Percentiles rank a stretch among this genome's conserved stretches.
phyloP scores from a whole-genome alignment of 768 basidiomycete species.

The Leccinellum albellum region DNA sequence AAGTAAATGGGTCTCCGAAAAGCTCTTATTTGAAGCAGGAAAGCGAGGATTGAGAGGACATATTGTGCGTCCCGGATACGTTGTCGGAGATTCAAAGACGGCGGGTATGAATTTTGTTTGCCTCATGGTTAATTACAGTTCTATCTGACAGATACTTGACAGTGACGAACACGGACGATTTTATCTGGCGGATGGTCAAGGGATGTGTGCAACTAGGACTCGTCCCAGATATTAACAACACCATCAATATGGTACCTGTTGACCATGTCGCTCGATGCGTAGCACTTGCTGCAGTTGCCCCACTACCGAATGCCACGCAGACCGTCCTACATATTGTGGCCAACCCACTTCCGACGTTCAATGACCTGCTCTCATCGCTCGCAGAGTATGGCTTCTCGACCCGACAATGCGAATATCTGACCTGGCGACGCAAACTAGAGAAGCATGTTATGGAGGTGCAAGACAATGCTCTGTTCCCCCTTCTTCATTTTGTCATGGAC shows the following conservation, averaged over 20 bases:
- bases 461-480: constrained; percentile 95
- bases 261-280: constrained; percentile 90
- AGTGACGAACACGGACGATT: constrained; percentile 99
- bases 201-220: constrained; percentile 98
- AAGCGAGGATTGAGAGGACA: constrained; percentile 79
- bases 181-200: constrained; percentile 96
- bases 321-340: constrained; percentile 84
- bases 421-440: constrained; percentile 90
- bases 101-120: constrained; percentile 56
- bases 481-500: constrained; percentile 95
- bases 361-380: constrained; percentile 73
- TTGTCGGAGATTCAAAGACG: constrained; percentile 85
- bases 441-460: constrained; percentile 91
- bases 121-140: not conserved
- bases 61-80: constrained; percentile 91
- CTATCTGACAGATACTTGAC: constrained; percentile 1
- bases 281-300: constrained; percentile 64
- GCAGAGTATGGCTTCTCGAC: constrained; percentile 76
- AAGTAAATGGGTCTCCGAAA: constrained; percentile 98
- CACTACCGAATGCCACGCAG: constrained; percentile 44
- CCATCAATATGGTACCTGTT: constrained; percentile 97
- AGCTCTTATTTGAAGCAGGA: constrained; percentile 87
- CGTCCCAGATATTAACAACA: constrained; percentile 96
- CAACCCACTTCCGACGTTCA: constrained; percentile 83
- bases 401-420: constrained; percentile 78